Evolutionary conservation across 2,329 filamentous ascomycete genomes (phyloP).

Genomic region (Fusarium austroafricanum): DNA sequence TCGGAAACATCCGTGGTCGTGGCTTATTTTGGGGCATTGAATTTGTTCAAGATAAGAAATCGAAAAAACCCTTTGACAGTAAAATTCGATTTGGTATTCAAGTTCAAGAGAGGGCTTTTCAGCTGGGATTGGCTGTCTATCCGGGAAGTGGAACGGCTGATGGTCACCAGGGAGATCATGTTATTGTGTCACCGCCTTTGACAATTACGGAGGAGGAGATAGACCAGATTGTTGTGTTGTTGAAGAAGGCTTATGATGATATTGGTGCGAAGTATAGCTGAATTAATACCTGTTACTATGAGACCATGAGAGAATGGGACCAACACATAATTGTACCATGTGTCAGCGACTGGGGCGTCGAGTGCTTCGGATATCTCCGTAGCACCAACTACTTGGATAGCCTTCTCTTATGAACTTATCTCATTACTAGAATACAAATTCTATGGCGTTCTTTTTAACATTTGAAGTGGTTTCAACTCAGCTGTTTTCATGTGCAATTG

Average conservation of each 20-base stretch:
- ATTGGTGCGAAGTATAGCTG: background rate
- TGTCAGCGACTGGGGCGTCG: no score
- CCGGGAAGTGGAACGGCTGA: constrained; percentile 71
- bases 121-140: constrained; percentile 63
- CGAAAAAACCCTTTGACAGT: constrained; percentile 52
- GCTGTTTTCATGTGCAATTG: no score
- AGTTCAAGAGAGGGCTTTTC: constrained; percentile 48
- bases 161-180: constrained; percentile 73
- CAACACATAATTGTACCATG: no score
- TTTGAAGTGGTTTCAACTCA: no score
- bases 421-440: no score
- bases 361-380: no score
- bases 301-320: no score
- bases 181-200: constrained; percentile 77
- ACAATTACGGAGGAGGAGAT: constrained; percentile 61
- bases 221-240: constrained; percentile 9
- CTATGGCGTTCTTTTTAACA: no score
- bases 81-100: constrained; percentile 42
- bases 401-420: no score
- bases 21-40: constrained; percentile 65
- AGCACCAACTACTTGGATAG: no score
- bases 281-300: no score
- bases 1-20: constrained; percentile 70
- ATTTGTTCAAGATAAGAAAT: constrained; percentile 55
- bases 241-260: constrained; percentile 31